A percentile compares a stretch with the other conserved stretches of the same genome.
Evolutionary conservation across 2,329 filamentous ascomycete genomes (phyloP).

Genomic region (Diplodia corticola): DNA sequence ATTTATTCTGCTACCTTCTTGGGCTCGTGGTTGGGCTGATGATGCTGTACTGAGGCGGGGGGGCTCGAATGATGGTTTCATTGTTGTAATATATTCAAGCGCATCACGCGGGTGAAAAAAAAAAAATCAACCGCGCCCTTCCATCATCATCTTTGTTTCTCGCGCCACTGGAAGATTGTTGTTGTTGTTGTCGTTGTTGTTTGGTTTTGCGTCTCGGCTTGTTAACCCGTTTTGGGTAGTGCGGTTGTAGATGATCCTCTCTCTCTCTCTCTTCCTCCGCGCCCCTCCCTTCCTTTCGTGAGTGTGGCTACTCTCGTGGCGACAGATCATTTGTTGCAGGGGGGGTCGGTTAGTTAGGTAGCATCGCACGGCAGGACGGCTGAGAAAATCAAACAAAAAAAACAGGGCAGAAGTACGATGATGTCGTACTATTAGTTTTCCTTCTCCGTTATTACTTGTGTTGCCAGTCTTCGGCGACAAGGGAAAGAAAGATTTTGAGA

Average conservation of each 20-base stretch:
- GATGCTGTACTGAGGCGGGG: background rate
- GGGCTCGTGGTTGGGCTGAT: too few relatives aligned
- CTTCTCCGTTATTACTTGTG: background rate
- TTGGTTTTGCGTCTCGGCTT: background rate
- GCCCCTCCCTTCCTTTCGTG: too few relatives aligned
- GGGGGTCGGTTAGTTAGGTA: background rate
- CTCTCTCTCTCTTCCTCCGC: too few relatives aligned
- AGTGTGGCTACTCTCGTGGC: background rate
- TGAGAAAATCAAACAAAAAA: too few relatives aligned
- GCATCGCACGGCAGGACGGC: background rate
- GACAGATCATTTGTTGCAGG: background rate
- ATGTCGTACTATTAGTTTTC: background rate
- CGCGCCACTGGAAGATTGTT: too few relatives aligned
- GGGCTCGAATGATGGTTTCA: background rate
- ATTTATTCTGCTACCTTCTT: too few relatives aligned
- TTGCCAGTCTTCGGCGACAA: background rate
- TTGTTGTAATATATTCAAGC: background rate
- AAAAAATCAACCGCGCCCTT: too few relatives aligned
- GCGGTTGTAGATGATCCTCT: too few relatives aligned
- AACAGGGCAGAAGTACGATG: background rate
- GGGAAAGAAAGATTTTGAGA: background rate
- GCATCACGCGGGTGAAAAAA: background rate
- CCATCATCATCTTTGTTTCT: background rate
- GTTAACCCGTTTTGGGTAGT: background rate
- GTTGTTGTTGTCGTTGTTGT: background rate